phyloP scores from a whole-genome alignment of 225 moss, liverwort and hornwort species.

The Sphagnum contortum region DNA sequence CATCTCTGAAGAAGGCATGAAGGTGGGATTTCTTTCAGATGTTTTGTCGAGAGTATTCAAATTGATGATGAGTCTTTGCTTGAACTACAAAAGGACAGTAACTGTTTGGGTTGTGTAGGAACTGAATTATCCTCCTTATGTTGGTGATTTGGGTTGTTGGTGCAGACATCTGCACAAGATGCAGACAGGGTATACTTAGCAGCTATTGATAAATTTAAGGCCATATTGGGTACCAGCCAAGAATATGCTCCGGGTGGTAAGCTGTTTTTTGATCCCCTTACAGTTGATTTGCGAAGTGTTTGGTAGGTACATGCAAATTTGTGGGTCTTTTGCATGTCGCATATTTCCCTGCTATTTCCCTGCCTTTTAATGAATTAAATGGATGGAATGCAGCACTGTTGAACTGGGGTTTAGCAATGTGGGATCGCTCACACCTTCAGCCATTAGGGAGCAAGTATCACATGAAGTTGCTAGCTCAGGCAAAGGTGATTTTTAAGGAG shows the following conservation, averaged over 20 bases:
- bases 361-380: no score
- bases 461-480: conserved; percentile 55
- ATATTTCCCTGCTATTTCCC: no score
- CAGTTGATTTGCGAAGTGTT: no score
- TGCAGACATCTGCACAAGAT: conserved; percentile 82
- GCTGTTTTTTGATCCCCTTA: neutral
- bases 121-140: no score
- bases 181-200: conserved; percentile 93
- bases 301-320: no score
- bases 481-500: conserved; percentile 78
- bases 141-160: neutral
- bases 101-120: no score
- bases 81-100: no score
- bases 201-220: conserved; percentile 95
- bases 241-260: conserved; percentile 67
- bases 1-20: conserved; percentile 85
- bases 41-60: no score
- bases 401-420: conserved; percentile 88
- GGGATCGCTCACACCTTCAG: conserved; percentile 81
- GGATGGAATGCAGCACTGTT: conserved; percentile 47
- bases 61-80: no score
- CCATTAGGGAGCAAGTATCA: conserved; percentile 71
- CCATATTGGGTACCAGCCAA: conserved; percentile 74
- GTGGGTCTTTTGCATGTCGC: no score
- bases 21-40: conserved; percentile 31